These are phyloP conservation scores for Phialemonium atrogriseum DNA, from an alignment of 2,329 filamentous ascomycete species.

Conservation along the genomic window DNA sequence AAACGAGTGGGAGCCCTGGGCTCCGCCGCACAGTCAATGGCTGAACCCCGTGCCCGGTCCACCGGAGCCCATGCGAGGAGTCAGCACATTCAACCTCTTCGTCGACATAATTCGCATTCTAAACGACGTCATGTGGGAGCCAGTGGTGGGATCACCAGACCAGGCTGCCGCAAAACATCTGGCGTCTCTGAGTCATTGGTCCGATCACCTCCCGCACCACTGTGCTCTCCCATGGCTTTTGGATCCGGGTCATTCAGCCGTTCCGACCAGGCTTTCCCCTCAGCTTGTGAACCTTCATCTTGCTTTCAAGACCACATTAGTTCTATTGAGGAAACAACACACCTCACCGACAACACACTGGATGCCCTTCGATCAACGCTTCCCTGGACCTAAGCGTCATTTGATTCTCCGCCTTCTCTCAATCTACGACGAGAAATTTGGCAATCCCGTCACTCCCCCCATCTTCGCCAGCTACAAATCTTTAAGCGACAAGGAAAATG, in stretches of 20 bases:
- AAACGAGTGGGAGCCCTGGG: not conserved
- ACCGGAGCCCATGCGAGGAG: not conserved
- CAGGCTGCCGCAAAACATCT: not conserved
- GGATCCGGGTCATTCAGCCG: too few relatives aligned
- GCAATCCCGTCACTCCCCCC: not conserved
- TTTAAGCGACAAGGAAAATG: not conserved
- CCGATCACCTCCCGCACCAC: not conserved
- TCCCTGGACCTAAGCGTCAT: not conserved
- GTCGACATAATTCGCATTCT: not conserved
- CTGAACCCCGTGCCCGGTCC: not conserved
- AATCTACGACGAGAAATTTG: not conserved
- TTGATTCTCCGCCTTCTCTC: not conserved
- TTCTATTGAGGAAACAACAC: not conserved
- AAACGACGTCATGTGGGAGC: conserved; percentile 1
- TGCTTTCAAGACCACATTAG: not conserved
- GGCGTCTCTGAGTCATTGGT: not conserved
- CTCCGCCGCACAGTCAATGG: not conserved
- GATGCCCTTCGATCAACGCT: not conserved
- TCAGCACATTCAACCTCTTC: not conserved
- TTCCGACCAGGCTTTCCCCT: not conserved
- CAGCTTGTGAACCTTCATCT: not conserved
- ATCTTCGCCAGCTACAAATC: not conserved
- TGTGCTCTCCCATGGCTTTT: not conserved
- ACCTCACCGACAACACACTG: not conserved
- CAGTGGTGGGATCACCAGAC: not conserved